A percentile compares a stretch with the other conserved stretches of the same genome.
phyloP scores from a whole-genome alignment of 805 yeast genomes.

The Cyberlindnera americana region DNA sequence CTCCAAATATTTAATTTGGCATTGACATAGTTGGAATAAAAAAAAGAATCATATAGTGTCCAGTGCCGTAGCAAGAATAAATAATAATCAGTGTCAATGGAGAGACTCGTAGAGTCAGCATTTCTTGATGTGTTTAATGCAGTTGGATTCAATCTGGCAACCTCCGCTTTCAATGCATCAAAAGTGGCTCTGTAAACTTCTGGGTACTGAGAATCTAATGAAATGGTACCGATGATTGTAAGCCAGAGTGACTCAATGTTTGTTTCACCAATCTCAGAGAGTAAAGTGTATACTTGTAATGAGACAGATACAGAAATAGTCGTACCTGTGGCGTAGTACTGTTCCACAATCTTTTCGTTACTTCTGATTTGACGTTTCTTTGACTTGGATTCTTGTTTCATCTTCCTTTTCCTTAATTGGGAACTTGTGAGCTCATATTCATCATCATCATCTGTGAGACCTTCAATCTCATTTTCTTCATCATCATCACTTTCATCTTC shows the following conservation, averaged over 20 bases:
- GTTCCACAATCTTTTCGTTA: constrained; percentile 57
- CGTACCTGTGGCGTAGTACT: constrained; percentile 82
- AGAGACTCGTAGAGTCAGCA: constrained; percentile 46
- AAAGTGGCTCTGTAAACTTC: constrained; percentile 67
- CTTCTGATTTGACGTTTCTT: constrained; percentile 41
- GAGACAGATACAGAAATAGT: constrained; percentile 72
- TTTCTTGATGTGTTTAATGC: constrained; percentile 29
- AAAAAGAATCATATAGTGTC: constrained; percentile 86
- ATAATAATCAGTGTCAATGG: constrained; percentile 79
- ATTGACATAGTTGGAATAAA: constrained; percentile 86
- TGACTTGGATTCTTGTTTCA: constrained; percentile 32
- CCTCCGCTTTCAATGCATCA: constrained; percentile 81
- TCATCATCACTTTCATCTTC: constrained; percentile 30
- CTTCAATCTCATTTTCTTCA: constrained; percentile 23
- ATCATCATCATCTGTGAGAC: constrained; percentile 26
- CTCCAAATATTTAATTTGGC: constrained; percentile 87
- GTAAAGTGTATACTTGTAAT: constrained; percentile 72
- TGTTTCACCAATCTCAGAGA: constrained; percentile 82
- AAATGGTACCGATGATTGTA: constrained; percentile 82
- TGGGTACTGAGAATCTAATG: constrained; percentile 71
- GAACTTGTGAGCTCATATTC: constrained; percentile 28
- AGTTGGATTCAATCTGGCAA: constrained; percentile 57
- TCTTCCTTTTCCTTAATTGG: constrained; percentile 26
- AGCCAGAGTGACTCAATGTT: constrained; percentile 71
- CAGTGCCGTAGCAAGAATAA: constrained; percentile 87